phyloP scores from a whole-genome alignment of 2,329 filamentous ascomycete genomes.

The Ophiobolus disseminans region DNA sequence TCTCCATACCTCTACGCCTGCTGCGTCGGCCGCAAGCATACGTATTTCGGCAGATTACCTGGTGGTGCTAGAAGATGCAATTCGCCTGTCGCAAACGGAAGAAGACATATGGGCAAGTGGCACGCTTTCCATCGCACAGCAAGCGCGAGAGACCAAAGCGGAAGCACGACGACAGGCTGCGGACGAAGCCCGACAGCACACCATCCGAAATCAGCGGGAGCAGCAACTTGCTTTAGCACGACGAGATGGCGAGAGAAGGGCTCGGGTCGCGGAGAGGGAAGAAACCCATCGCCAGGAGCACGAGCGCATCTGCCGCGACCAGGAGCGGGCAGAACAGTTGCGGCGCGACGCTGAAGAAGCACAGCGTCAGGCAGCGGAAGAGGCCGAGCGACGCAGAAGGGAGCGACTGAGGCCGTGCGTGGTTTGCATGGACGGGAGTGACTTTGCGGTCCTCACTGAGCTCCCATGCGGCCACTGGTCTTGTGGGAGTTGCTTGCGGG shows the following conservation, averaged over 20 bases:
- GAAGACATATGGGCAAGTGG: background rate
- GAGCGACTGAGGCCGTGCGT: slow-evolving; percentile 6
- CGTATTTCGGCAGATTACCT: slow-evolving; percentile 5
- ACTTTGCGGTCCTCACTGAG: background rate
- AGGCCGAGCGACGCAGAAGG: slow-evolving; percentile 7
- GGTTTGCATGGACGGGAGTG: slow-evolving; percentile 9
- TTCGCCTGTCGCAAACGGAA: background rate
- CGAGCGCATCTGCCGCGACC: too few relatives aligned
- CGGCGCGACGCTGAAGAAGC: slow-evolving; percentile 3
- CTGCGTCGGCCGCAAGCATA: background rate
- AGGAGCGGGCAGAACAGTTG: background rate
- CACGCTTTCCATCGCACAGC: background rate
- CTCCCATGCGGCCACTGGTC: slow-evolving; percentile 2
- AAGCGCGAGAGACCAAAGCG: slow-evolving; percentile 2
- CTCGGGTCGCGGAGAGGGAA: slow-evolving; percentile 1
- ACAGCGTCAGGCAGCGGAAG: slow-evolving; percentile 1
- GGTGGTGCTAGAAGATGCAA: background rate
- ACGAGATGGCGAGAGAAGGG: too few relatives aligned
- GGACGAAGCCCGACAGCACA: background rate
- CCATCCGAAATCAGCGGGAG: slow-evolving; percentile 1
- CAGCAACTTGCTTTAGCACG: background rate
- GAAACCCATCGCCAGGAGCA: slow-evolving; percentile 4
- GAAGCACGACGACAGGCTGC: slow-evolving; percentile 2
- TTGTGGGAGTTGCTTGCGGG: background rate
- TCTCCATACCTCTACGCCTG: slow-evolving; percentile 3